These are phyloP conservation scores for Rhododendron kiyosumense DNA, from an alignment of 148 eudicot genomes.

Conservation along the genomic window DNA sequence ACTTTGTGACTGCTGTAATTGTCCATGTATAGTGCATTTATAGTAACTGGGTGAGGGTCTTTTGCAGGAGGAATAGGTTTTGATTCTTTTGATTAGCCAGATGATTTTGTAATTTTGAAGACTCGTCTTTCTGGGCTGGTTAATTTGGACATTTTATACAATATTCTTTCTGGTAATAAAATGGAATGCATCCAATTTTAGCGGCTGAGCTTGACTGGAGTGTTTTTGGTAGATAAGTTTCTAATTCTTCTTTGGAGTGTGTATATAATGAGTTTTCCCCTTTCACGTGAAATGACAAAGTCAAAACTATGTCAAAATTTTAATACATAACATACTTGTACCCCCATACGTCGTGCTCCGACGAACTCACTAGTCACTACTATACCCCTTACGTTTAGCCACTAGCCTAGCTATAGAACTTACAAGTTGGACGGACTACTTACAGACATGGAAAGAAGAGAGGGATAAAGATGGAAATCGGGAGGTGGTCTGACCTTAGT, in stretches of 20 bases:
- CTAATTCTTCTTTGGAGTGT: not conserved
- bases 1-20: not conserved
- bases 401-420: too few relatives aligned
- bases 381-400: too few relatives aligned
- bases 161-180: not conserved
- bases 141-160: not conserved
- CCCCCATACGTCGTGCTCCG: too few relatives aligned
- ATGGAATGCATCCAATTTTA: not conserved
- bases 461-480: too few relatives aligned
- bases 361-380: too few relatives aligned
- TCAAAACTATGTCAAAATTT: too few relatives aligned
- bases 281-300: not conserved
- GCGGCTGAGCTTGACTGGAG: not conserved
- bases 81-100: slow-evolving; percentile 9
- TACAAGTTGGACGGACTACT: too few relatives aligned
- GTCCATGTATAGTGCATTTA: slow-evolving; percentile 15
- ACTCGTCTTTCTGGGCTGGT: not conserved
- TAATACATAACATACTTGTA: too few relatives aligned
- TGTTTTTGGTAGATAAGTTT: not conserved
- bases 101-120: slow-evolving; percentile 12
- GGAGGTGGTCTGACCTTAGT: too few relatives aligned
- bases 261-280: not conserved
- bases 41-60: slow-evolving; percentile 1
- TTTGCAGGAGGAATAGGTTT: not conserved
- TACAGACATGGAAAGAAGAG: too few relatives aligned